These are phyloP conservation scores for Fusarium redolens DNA, from an alignment of 2,329 filamentous ascomycete species.

Conservation along the genomic window DNA sequence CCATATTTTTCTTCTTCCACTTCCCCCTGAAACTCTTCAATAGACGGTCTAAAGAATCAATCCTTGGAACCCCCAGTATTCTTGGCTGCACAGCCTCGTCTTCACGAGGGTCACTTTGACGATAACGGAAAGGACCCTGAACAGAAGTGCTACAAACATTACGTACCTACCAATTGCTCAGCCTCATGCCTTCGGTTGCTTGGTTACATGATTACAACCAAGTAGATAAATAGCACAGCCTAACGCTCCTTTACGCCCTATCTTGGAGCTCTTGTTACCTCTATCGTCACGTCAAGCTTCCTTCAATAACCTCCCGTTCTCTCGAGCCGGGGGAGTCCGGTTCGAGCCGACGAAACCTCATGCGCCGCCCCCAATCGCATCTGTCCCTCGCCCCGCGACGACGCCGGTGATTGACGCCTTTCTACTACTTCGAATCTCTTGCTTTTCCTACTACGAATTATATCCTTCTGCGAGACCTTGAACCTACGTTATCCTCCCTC, in stretches of 20 bases:
- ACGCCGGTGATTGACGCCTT: constrained; percentile 38
- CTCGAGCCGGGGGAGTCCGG: constrained; percentile 29
- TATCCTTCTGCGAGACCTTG: constrained; percentile 1
- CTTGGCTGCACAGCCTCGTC: constrained; percentile 42
- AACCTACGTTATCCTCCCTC: constrained; percentile 21
- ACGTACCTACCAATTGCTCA: constrained; percentile 40
- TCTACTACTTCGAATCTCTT: constrained; percentile 4
- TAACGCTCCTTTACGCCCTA: constrained; percentile 1
- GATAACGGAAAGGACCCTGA: constrained; percentile 24
- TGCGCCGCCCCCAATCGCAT: constrained; percentile 41
- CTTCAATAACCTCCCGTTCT: constrained; percentile 19
- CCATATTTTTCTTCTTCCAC: not conserved
- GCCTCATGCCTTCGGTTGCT: constrained; percentile 39
- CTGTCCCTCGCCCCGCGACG: constrained; percentile 45
- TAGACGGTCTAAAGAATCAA: constrained; percentile 6
- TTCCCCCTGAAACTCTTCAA: constrained; percentile 7
- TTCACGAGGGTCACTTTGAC: constrained; percentile 29
- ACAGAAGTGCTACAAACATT: constrained; percentile 21
- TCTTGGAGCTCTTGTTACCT: constrained; percentile 21
- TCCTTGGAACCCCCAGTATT: constrained; percentile 16
- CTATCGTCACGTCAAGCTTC: constrained; percentile 8
- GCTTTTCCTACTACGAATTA: constrained; percentile 1
- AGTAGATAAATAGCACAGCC: constrained; percentile 28
- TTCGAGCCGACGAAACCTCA: constrained; percentile 41
- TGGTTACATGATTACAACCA: constrained; percentile 14